Conservation (phyloP, 768 basidiomycete species). For the Fomitopsis pulvina region DNA sequence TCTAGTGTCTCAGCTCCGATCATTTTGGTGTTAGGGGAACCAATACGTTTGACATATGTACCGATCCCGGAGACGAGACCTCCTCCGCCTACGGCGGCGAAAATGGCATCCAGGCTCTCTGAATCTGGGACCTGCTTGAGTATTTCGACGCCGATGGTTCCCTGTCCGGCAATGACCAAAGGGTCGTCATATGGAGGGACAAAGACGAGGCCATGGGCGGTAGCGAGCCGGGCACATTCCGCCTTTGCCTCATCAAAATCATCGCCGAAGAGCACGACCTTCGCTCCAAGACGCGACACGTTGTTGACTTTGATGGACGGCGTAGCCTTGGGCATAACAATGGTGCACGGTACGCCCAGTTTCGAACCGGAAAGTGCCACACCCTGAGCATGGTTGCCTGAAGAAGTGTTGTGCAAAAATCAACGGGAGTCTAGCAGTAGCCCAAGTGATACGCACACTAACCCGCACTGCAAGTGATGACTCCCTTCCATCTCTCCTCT, state of each 20-base stretch:
- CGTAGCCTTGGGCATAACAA: constrained; percentile 95
- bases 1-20: constrained; percentile 93
- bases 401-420: constrained; percentile 2
- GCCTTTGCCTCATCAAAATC: constrained; percentile 97
- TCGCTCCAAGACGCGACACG: constrained; percentile 90
- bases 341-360: constrained; percentile 91
- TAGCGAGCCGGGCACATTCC: constrained; percentile 85
- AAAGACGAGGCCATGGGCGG: constrained; percentile 70
- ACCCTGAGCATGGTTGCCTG: constrained; percentile 98
- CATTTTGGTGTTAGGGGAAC: constrained; percentile 73
- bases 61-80: constrained; percentile 88
- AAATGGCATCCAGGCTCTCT: constrained; percentile 76
- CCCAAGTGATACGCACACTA: constrained; percentile 46
- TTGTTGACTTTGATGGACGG: constrained; percentile 95
- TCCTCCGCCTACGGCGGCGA: constrained; percentile 91
- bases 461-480: constrained; percentile 98
- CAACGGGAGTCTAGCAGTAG: constrained; percentile 2
- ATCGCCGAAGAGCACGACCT: constrained; percentile 83
- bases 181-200: constrained; percentile 99
- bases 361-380: constrained; percentile 91
- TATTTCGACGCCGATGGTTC: constrained; percentile 92
- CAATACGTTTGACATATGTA: constrained; percentile 91
- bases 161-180: constrained; percentile 94
- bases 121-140: constrained; percentile 80
- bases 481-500: constrained; percentile 95